Conservation (phyloP, 169 alveolate species). For the Eimeria praecox region DNA sequence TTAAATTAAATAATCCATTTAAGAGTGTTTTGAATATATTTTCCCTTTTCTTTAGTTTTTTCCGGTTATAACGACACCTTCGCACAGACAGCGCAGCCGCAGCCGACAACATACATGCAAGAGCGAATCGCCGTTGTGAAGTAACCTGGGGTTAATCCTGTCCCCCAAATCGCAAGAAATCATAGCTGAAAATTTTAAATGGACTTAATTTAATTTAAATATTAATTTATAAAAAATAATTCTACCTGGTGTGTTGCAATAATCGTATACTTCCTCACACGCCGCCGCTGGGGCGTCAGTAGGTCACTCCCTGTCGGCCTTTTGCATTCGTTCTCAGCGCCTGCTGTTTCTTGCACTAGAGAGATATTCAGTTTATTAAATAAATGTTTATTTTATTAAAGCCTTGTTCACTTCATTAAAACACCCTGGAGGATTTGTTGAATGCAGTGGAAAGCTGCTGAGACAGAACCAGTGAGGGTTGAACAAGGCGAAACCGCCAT, state of each 20-base stretch:
- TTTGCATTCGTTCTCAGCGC: background rate
- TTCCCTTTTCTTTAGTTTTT: background rate
- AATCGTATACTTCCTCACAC: background rate
- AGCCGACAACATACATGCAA: background rate
- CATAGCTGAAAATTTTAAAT: too few species aligned
- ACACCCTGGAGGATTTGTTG: too few species aligned
- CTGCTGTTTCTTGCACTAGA: background rate
- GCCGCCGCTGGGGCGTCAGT: background rate
- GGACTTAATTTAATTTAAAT: too few species aligned
- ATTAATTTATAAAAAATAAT: too few species aligned
- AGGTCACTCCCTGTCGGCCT: too few species aligned
- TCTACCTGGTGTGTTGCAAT: background rate
- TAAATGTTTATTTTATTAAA: background rate
- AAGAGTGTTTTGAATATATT: background rate
- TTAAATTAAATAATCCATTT: background rate
- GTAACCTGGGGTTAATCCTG: background rate
- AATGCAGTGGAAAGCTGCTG: too few species aligned
- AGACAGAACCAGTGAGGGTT: too few species aligned
- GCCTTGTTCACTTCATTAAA: too few species aligned
- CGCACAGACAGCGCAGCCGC: slow-evolving; percentile 2
- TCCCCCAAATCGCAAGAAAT: background rate
- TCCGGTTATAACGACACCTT: background rate
- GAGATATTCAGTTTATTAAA: too few species aligned
- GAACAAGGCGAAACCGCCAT: too few species aligned
- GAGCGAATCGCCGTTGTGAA: background rate